phyloP scores from a whole-genome alignment of 2,329 filamentous ascomycete species.

The Cordyceps javanica region DNA sequence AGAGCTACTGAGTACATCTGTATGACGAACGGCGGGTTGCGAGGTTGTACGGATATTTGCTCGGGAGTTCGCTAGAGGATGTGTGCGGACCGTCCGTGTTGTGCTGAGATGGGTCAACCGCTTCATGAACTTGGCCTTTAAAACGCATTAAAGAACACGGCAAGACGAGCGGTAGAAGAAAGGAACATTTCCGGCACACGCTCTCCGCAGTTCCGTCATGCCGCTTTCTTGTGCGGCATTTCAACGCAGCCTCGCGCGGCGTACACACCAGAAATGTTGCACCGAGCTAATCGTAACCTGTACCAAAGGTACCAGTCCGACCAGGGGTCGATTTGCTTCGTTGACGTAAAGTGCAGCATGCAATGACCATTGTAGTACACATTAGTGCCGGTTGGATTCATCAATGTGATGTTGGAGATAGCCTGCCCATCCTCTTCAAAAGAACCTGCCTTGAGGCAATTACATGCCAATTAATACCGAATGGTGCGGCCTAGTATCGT shows the following conservation, averaged over 20 bases:
- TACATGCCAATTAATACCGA: not conserved
- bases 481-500: not conserved
- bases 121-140: not conserved
- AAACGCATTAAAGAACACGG: not conserved
- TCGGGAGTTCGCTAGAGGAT: not conserved
- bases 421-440: not conserved
- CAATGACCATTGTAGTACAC: no score
- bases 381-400: no score
- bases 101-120: not conserved
- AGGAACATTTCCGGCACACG: not conserved
- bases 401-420: no score
- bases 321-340: not conserved
- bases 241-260: not conserved
- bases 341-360: not conserved
- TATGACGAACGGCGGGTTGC: not conserved
- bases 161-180: not conserved
- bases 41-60: not conserved
- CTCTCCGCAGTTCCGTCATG: not conserved
- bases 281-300: not conserved
- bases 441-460: not conserved
- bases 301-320: not conserved
- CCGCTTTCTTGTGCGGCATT: not conserved
- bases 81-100: not conserved
- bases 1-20: not conserved
- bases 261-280: not conserved